phyloP scores from a whole-genome alignment of 2,329 filamentous ascomycete genomes.

The Aspergillus quadricinctus region DNA sequence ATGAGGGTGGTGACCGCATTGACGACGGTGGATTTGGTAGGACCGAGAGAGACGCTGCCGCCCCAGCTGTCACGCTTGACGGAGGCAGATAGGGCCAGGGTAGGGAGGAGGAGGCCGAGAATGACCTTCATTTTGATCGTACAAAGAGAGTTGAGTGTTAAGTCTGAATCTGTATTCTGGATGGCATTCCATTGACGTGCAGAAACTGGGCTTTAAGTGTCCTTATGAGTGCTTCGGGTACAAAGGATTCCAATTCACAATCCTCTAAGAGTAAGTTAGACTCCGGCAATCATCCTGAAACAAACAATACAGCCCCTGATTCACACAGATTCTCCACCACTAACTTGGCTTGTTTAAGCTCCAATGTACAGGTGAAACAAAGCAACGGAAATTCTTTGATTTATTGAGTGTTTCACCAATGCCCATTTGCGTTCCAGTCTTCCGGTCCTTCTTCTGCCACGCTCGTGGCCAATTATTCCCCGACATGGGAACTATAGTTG shows the following conservation, averaged over 20 bases:
- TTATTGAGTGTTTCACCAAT: not conserved
- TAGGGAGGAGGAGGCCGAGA: constrained; percentile 14
- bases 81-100: constrained; percentile 1
- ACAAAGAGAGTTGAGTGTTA: not conserved
- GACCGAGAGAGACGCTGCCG: constrained; percentile 36
- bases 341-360: not conserved
- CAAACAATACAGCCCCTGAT: not conserved
- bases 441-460: not conserved
- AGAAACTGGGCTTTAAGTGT: not conserved
- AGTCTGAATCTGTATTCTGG: not conserved
- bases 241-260: not conserved
- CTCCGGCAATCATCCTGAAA: not conserved
- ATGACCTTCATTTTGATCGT: constrained; percentile 4
- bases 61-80: constrained; percentile 32
- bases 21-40: constrained; percentile 36
- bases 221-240: too few relatives aligned
- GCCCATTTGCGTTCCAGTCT: not conserved
- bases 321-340: not conserved
- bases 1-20: constrained; percentile 40
- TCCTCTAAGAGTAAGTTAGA: not conserved
- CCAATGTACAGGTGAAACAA: not conserved
- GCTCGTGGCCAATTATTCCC: not conserved
- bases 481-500: not conserved
- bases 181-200: not conserved
- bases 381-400: not conserved